Base-by-base conservation (phyloP, 2,329 filamentous ascomycete genomes). In the Cladosporium sphaerospermum region DNA sequence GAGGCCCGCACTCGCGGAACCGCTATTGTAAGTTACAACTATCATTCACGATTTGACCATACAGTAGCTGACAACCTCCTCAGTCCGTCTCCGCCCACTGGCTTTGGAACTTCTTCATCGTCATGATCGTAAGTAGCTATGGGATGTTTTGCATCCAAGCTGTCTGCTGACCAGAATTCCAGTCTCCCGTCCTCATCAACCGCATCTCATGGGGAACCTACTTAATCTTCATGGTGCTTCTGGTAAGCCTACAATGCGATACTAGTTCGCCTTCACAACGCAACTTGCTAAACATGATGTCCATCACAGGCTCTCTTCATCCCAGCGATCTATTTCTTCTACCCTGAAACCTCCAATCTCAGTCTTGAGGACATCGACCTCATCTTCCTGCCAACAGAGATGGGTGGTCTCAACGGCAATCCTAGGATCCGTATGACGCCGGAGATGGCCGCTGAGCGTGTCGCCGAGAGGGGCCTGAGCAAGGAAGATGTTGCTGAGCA, bases 121-220 rank as follows among this genome's bases (percentile, higher is more conserved):
- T 77, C 7, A 75, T 77, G 73, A 73, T 78, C n/a, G 36, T 39
- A 3, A 45, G n/a, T 16, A 9, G 7, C n/a, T 14, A 2, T n/a
- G n/a, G n/a, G n/a, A n/a, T n/a, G n/a, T n/a, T n/a, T 23, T 16
- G 13, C 39, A 41, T 13, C 2, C 23, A 3, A 31, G 4, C 31
- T n/a, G 2, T n/a, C 13, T 2, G 31, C 42, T 45, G 19, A 45
- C 42, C 3, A 32, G 5, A 31, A 31, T 37, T 43, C 14, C 36
- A 54, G 41, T 78, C 75, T 0, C 75, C 76, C 0, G 68, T 73
- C 2, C 66, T 75, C 1, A 71, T 78, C 54, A 70, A 71, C 40
- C 69, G 67, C 7, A 63, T 79, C 3, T 62, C 69, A 13, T 79
- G 74, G 74, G 73, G 73, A 55, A 72, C 71, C 0, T 79, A 78